phyloP scores from a whole-genome alignment of 169 alveolate genomes.

The Eimeria sp. region DNA sequence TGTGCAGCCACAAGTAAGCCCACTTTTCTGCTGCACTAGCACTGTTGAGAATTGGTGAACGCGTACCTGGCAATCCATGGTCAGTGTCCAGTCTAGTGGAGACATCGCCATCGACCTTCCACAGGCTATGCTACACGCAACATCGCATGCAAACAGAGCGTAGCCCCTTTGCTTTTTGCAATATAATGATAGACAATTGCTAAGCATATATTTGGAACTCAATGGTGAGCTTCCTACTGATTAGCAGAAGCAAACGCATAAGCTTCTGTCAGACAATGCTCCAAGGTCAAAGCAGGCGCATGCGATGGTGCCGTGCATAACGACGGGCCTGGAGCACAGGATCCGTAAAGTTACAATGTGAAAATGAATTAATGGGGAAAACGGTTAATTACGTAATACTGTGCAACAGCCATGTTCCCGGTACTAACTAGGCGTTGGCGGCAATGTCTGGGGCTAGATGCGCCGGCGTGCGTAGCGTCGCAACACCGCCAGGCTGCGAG shows the following conservation, averaged over 20 bases:
- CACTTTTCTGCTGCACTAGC: not conserved
- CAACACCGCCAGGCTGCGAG: not conserved
- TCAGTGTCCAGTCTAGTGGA: too few relatives aligned
- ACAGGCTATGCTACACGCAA: too few relatives aligned
- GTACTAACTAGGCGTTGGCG: not conserved
- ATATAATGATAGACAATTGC: too few relatives aligned
- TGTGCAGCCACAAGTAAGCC: not conserved
- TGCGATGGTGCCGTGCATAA: not conserved
- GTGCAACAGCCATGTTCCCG: too few relatives aligned
- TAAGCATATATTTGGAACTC: too few relatives aligned
- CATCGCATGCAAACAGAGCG: too few relatives aligned
- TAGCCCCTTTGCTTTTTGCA: too few relatives aligned
- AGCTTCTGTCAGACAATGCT: not conserved
- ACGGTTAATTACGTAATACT: not conserved
- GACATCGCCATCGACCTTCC: too few relatives aligned
- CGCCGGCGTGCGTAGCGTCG: not conserved
- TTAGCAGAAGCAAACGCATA: not conserved
- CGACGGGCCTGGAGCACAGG: not conserved
- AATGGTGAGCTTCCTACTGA: too few relatives aligned
- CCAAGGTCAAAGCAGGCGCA: not conserved
- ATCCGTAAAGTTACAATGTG: not conserved
- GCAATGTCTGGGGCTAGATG: conserved; percentile 21
- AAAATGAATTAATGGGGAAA: not conserved
- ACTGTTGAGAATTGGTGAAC: not conserved
- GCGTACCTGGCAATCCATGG: too few relatives aligned